These are phyloP conservation scores for Anthracocystis setariae DNA, from an alignment of 1,284 basidiomycete species.

Conservation along the genomic window DNA sequence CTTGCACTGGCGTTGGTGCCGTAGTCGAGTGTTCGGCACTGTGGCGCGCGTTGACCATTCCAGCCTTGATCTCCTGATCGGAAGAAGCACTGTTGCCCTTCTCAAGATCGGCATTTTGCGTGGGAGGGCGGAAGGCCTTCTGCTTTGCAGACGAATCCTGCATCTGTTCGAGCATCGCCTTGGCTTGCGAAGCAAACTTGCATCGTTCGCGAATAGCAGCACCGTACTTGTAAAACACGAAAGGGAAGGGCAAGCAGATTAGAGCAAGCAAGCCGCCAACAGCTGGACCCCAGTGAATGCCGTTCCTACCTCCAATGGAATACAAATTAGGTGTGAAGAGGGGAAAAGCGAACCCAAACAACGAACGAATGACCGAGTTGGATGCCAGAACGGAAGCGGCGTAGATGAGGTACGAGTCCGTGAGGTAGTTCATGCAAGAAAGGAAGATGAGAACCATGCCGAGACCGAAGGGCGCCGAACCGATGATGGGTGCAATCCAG, in stretches of 20 bases:
- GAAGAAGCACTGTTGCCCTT: conserved; percentile 18
- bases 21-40: conserved; percentile 14
- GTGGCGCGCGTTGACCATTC: conserved; percentile 10
- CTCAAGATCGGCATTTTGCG: conserved; percentile 20
- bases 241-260: conserved; percentile 78
- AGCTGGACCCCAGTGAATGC: conserved; percentile 80
- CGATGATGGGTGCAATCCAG: conserved; percentile 63
- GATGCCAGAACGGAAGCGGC: conserved; percentile 73
- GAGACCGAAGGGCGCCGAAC: conserved; percentile 39
- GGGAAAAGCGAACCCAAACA: conserved; percentile 73
- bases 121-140: neutral
- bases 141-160: conserved; percentile 18
- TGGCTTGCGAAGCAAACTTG: conserved; percentile 64
- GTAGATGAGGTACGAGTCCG: conserved; percentile 71
- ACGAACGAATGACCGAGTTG: conserved; percentile 76
- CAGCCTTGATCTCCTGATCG: neutral
- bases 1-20: conserved; percentile 9
- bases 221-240: conserved; percentile 70
- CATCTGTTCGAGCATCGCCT: conserved; percentile 34
- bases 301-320: conserved; percentile 69
- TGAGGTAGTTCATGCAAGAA: conserved; percentile 69
- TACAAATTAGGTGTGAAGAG: conserved; percentile 72
- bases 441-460: conserved; percentile 73
- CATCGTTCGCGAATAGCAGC: conserved; percentile 69
- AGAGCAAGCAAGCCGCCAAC: conserved; percentile 78